Conservation (phyloP, 495 filamentous ascomycete genomes). For the Neurospora discreta region DNA sequence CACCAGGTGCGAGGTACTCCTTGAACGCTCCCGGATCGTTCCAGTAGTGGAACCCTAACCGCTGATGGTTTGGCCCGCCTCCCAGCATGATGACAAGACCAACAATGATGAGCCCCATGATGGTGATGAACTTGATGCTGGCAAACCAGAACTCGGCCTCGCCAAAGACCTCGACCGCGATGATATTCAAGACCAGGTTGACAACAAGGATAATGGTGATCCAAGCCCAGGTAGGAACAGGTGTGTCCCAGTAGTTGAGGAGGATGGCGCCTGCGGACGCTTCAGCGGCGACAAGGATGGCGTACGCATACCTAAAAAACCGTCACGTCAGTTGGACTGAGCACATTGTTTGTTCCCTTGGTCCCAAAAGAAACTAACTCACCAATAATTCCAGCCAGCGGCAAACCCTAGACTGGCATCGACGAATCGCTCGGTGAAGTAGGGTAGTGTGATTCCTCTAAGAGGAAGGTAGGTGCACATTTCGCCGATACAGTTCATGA, state of each 20-base stretch:
- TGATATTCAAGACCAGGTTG: conserved; percentile 32
- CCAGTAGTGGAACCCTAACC: conserved; percentile 59
- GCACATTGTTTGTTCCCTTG: neutral
- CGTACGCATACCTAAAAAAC: conserved; percentile 25
- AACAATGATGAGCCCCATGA: conserved; percentile 57
- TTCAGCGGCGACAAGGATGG: conserved; percentile 40
- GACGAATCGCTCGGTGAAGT: conserved; percentile 65
- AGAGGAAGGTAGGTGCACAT: conserved; percentile 55
- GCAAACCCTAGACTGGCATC: conserved; percentile 70
- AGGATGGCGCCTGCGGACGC: conserved; percentile 39
- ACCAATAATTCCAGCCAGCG: conserved; percentile 65
- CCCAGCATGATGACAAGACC: conserved; percentile 63
- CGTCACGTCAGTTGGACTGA: neutral
- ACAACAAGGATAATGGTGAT: conserved; percentile 42
- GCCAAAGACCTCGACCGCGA: conserved; percentile 44
- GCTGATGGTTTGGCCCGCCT: conserved; percentile 45
- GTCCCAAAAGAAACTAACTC: neutral
- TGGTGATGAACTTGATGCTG: conserved; percentile 57
- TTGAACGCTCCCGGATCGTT: conserved; percentile 59
- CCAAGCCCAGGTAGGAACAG: conserved; percentile 46
- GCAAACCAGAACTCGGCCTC: conserved; percentile 58
- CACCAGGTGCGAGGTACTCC: conserved; percentile 41
- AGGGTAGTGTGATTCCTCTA: conserved; percentile 41
- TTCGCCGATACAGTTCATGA: conserved; percentile 38
- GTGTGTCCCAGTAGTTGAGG: conserved; percentile 43